Base-by-base conservation (phyloP, 345 rosid species). In the Eutrema yunnanense region DNA sequence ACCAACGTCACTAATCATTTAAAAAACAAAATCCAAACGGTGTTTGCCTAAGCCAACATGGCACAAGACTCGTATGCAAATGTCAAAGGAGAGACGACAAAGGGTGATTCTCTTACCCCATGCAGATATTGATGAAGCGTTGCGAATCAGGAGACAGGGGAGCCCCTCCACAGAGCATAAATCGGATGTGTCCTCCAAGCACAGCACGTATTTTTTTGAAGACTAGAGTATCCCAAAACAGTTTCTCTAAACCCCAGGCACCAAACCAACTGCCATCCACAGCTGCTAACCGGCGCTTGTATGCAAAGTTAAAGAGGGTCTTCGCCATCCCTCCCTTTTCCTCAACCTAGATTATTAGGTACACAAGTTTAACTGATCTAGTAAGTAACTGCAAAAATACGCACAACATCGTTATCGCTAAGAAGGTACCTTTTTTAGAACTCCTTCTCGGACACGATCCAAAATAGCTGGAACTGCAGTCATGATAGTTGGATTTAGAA, bases 191-290 rank as follows among this genome's bases (percentile, higher is more conserved):
- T 64, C 97, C 98, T 57, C 98, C 98, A 67, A 93, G 90, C 41
- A 83, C 82, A 61, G 94, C 84, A 1, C 87, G 86, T 44, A 93
- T 71, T 38, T 71, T 77, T 49, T 81, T 87, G 71, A 93, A 93
- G 27, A 90, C 85, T 54, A 89, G 32, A 47, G 68, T 52, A 55
- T 90, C 92, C 98, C 97, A 93, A 48, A 90, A 56, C 72, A 75
- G 71, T 73, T 75, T 83, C 86, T 93, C 98, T 69, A 85, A 67
- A 57, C 94, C 92, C 92, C 92, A 85, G 37, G 98, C 98, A 74
- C 98, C 98, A 82, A 90, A 80, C 90, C 90, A 88, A 80, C 88
- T 93, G 78, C 98, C 97, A 79, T 93, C 84, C 65, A 90, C 71
- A 37, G 97, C 92, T 44, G 88, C 83, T 47, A 87, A 58, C 41